These are phyloP conservation scores for Ustilago xerochloae DNA, from an alignment of 1,284 basidiomycete species.

Conservation along the genomic window DNA sequence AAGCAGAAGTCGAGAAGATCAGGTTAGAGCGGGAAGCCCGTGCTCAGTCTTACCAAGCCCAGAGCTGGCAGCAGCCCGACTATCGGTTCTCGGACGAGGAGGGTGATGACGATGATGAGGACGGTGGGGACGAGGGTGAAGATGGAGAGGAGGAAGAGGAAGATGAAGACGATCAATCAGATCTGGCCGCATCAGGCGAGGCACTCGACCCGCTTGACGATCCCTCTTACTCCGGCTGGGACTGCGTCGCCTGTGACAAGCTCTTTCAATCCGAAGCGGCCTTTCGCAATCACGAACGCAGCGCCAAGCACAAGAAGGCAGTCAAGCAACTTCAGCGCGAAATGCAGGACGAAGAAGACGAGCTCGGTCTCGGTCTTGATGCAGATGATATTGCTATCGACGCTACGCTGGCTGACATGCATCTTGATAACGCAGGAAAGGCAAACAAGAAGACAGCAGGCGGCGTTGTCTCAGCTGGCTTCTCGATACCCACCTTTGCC, in stretches of 20 bases:
- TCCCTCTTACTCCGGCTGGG: conserved; percentile 72
- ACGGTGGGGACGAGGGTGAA: conserved; percentile 15
- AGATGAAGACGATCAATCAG: conserved; percentile 28
- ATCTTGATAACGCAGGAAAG: conserved; percentile 14
- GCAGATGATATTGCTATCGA: conserved; percentile 35
- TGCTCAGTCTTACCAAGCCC: conserved; percentile 74
- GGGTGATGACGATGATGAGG: conserved; percentile 14
- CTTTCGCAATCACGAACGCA: conserved; percentile 95
- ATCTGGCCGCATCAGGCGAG: conserved; percentile 3
- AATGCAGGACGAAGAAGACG: conserved; percentile 82
- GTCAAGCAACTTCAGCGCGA: conserved; percentile 73
- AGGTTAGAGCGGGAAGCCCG: conserved; percentile 70
- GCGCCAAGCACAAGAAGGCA: conserved; percentile 87
- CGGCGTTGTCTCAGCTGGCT: conserved; percentile 34
- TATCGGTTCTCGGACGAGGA: conserved; percentile 57
- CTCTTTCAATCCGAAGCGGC: conserved; percentile 90
- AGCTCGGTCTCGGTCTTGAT: conserved; percentile 71
- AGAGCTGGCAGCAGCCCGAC: conserved; percentile 60
- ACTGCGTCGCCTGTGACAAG: conserved; percentile 96
- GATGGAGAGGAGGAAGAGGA: conserved; percentile 9
- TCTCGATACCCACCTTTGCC: conserved; percentile 35
- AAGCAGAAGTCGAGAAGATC: conserved; percentile 62
- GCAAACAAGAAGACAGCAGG: conserved; percentile 6
- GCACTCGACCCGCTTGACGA: conserved; percentile 15
- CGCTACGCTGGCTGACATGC: conserved; percentile 32